Percentiles rank a stretch among this genome's conserved stretches.
Conservation (phyloP, 202 grass and related monocot species). For the Elaeis oleifera region DNA sequence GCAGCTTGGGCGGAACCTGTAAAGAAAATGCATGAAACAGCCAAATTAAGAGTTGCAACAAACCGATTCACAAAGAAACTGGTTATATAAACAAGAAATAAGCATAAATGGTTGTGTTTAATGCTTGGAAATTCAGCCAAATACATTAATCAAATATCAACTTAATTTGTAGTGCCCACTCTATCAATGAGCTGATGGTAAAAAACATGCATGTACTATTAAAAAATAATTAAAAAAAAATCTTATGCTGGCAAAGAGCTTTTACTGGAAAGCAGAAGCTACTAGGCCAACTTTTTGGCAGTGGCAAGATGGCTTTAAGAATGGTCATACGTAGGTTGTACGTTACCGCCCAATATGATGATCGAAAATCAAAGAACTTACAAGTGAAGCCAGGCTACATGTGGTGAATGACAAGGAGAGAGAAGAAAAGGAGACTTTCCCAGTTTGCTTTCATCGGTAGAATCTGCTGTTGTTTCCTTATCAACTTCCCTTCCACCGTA, state of each 20-base stretch:
- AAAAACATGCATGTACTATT: not conserved
- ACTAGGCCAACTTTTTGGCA: not conserved
- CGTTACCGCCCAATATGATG: not conserved
- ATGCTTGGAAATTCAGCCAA: too few species aligned
- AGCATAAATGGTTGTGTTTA: not conserved
- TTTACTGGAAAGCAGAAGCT: not conserved
- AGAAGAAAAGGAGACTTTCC: constrained; percentile 22
- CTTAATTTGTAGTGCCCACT: not conserved
- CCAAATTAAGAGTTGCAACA: not conserved
- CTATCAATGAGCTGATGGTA: not conserved
- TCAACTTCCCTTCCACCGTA: constrained; percentile 13
- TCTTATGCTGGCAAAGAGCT: not conserved
- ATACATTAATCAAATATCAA: too few species aligned
- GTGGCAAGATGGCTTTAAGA: not conserved
- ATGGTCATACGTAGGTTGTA: too few species aligned
- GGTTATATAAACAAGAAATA: not conserved
- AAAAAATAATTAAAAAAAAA: not conserved
- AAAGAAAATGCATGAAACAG: not conserved
- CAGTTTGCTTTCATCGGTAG: not conserved
- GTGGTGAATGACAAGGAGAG: constrained; percentile 12
- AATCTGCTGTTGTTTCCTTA: not conserved
- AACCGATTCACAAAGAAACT: not conserved
- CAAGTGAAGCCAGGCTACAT: constrained; percentile 5
- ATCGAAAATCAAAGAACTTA: constrained; percentile 5
- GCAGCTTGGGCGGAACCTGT: constrained; percentile 14